Evolutionary conservation across 2,329 filamentous ascomycete genomes (phyloP).

Genomic region (Aspergillus tamarii): DNA sequence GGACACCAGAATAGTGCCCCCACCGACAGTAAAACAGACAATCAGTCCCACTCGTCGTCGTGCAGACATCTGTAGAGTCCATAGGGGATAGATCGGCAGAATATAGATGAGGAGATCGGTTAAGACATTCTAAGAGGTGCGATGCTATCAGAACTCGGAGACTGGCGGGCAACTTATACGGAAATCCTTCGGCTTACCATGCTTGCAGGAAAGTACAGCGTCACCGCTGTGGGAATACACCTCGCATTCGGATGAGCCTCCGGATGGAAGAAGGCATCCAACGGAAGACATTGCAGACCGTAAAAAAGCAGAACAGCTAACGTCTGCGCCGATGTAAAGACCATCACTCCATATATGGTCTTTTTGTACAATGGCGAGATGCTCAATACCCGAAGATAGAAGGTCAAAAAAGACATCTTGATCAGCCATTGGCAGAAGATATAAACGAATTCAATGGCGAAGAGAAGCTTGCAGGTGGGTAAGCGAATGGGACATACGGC

Average conservation of each 20-base stretch:
- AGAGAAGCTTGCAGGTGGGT: constrained; percentile 6
- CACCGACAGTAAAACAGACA: constrained; percentile 10
- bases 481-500: neutral
- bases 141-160: neutral
- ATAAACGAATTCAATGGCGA: constrained; percentile 13
- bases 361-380: constrained; percentile 2
- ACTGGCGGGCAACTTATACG: neutral
- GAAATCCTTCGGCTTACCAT: constrained; percentile 1
- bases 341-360: constrained; percentile 4
- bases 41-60: constrained; percentile 10
- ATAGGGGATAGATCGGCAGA: constrained; percentile 9
- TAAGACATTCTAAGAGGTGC: constrained; percentile 4
- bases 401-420: constrained; percentile 12
- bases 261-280: constrained; percentile 8
- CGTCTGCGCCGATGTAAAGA: neutral
- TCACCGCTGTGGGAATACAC: constrained; percentile 8
- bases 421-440: constrained; percentile 14
- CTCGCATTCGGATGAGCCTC: constrained; percentile 2
- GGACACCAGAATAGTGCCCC: constrained; percentile 7
- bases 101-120: constrained; percentile 8
- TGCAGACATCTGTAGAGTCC: constrained; percentile 9
- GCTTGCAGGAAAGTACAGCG: constrained; percentile 12
- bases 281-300: constrained; percentile 9
- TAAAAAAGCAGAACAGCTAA: constrained; percentile 7
- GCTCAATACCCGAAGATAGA: constrained; percentile 14